These are phyloP conservation scores for Claviceps citrina DNA, from an alignment of 2,329 filamentous ascomycete genomes.

Conservation along the genomic window DNA sequence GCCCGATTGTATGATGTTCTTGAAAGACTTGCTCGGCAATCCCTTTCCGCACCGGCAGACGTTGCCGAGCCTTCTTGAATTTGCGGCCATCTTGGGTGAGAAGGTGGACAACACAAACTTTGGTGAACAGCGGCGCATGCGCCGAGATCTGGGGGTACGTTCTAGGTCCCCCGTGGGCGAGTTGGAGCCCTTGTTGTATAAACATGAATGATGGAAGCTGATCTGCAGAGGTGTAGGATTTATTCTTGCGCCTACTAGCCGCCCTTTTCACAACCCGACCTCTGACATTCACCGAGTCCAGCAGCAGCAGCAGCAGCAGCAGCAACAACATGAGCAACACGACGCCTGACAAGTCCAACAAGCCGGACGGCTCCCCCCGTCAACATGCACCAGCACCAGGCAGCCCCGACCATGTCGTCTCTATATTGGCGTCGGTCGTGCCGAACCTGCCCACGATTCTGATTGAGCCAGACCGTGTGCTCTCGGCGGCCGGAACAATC, in stretches of 20 bases:
- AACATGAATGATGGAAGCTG: background rate
- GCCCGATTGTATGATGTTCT: conserved; percentile 81
- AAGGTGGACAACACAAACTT: conserved; percentile 98
- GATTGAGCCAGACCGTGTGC: conserved; percentile 70
- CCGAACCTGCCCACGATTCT: conserved; percentile 71
- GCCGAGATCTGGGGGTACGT: conserved; percentile 71
- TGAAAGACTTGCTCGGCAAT: conserved; percentile 79
- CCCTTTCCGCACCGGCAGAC: conserved; percentile 91
- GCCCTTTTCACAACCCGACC: conserved; percentile 90
- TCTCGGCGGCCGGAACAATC: conserved; percentile 62
- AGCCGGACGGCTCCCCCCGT: conserved; percentile 20
- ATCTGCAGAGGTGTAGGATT: conserved; percentile 42
- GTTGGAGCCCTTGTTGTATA: too few species aligned
- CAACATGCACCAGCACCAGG: conserved; percentile 9
- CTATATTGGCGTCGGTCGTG: conserved; percentile 63
- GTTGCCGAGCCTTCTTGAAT: conserved; percentile 70
- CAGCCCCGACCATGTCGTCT: conserved; percentile 59
- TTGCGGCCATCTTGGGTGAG: conserved; percentile 75
- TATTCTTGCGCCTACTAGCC: conserved; percentile 73
- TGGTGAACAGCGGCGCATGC: conserved; percentile 84
- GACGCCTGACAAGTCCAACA: conserved; percentile 23
- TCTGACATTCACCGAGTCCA: conserved; percentile 49
- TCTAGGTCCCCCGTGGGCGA: background rate
- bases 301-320: conserved; percentile 10
- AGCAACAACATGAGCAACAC: conserved; percentile 11